Conservation (phyloP, 176 grass and related monocot genomes). For the Paspalum vaginatum region DNA sequence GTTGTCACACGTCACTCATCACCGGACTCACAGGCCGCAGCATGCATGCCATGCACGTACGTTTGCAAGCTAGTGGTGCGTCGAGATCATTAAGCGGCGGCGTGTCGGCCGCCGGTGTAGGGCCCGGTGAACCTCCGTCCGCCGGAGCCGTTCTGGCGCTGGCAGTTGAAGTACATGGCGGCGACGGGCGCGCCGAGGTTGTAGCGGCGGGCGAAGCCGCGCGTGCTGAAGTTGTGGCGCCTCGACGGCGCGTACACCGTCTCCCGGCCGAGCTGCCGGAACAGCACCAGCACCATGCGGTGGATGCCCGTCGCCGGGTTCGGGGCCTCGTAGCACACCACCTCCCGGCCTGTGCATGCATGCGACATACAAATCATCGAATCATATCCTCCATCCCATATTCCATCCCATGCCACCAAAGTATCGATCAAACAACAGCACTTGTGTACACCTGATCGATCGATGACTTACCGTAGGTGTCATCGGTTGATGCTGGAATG, state of each 20-base stretch:
- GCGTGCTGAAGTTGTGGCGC: slow-evolving; percentile 80
- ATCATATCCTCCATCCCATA: too few relatives aligned
- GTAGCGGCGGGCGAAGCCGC: slow-evolving; percentile 55
- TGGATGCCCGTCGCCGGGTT: slow-evolving; percentile 71
- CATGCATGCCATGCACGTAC: too few relatives aligned
- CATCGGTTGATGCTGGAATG: slow-evolving; percentile 81
- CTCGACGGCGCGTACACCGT: slow-evolving; percentile 60
- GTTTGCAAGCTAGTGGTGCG: too few relatives aligned
- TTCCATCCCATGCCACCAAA: too few relatives aligned
- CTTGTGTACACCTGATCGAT: background rate
- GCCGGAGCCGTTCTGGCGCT: slow-evolving; percentile 75
- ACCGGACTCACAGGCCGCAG: too few relatives aligned
- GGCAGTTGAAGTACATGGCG: slow-evolving; percentile 75
- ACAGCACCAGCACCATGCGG: slow-evolving; percentile 74
- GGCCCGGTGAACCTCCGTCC: slow-evolving; percentile 61
- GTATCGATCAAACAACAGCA: too few relatives aligned
- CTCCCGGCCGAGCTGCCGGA: slow-evolving; percentile 60
- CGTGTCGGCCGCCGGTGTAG: slow-evolving; percentile 33
- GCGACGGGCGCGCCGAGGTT: slow-evolving; percentile 70
- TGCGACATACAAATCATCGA: too few relatives aligned
- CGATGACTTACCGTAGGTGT: slow-evolving; percentile 58
- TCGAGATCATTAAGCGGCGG: too few relatives aligned
- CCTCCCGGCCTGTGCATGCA: slow-evolving; percentile 55
- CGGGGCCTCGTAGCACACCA: slow-evolving; percentile 66
- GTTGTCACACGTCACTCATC: too few relatives aligned